Evolutionary conservation across 164 flowering plant genomes (phyloP).

Genomic region (Magnolia officinalis): DNA sequence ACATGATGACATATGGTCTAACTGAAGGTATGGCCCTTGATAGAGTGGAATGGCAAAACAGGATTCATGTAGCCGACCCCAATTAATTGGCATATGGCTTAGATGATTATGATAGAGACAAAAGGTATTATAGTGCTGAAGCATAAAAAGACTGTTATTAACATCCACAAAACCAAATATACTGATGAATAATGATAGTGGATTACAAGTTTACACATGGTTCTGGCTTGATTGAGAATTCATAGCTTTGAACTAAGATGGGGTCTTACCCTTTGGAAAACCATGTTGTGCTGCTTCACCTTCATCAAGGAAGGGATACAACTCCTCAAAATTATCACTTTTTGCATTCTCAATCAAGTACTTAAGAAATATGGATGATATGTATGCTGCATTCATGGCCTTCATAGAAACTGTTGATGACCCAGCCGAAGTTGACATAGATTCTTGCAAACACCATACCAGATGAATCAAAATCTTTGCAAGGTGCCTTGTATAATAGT

Average conservation of each 20-base stretch:
- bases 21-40: too few relatives aligned
- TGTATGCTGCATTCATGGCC: conserved; percentile 75
- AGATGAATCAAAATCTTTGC: conserved; percentile 83
- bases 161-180: not conserved
- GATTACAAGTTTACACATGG: not conserved
- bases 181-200: not conserved
- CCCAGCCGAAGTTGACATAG: conserved; percentile 41
- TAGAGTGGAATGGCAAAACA: too few relatives aligned
- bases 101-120: too few relatives aligned
- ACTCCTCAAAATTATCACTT: conserved; percentile 56
- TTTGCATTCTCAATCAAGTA: conserved; percentile 73
- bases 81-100: too few relatives aligned
- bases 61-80: too few relatives aligned
- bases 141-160: not conserved
- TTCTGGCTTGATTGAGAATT: not conserved
- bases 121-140: not conserved
- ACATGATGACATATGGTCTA: too few relatives aligned
- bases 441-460: conserved; percentile 78
- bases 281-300: conserved; percentile 48
- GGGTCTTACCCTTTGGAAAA: conserved; percentile 42
- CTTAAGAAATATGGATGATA: conserved; percentile 80
- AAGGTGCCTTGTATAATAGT: conserved; percentile 76
- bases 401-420: conserved; percentile 37
- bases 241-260: not conserved
- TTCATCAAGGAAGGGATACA: conserved; percentile 59